These are phyloP conservation scores for Cladophialophora immunda DNA, from an alignment of 2,329 filamentous ascomycete species.

Conservation along the genomic window DNA sequence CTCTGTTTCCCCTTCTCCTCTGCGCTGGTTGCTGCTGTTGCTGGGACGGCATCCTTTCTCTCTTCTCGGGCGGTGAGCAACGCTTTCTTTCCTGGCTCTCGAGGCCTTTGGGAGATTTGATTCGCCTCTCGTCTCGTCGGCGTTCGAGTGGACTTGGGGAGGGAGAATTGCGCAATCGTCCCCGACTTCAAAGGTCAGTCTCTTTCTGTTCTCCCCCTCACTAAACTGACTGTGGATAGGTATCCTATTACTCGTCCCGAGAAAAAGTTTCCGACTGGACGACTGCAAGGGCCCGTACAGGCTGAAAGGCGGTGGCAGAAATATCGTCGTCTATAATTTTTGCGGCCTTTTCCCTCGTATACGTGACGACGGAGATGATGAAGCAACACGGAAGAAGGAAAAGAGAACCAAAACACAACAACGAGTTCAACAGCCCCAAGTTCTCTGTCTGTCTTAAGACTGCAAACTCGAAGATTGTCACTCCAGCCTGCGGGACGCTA, in stretches of 20 bases:
- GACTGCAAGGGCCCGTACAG: neutral
- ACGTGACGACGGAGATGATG: constrained; percentile 1
- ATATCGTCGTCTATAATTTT: neutral
- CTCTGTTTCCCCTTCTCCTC: neutral
- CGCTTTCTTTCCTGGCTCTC: neutral
- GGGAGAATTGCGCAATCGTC: constrained; percentile 18
- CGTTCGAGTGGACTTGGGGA: neutral
- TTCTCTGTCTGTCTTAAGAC: neutral
- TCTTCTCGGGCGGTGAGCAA: constrained; percentile 12
- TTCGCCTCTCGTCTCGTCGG: neutral
- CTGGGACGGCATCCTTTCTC: neutral
- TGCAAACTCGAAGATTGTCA: neutral
- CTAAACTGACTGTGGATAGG: neutral
- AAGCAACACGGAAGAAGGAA: neutral
- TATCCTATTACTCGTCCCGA: constrained; percentile 11
- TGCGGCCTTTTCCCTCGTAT: neutral
- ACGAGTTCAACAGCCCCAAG: neutral
- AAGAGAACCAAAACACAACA: neutral
- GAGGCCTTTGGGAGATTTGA: constrained; percentile 1
- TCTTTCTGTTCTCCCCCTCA: neutral
- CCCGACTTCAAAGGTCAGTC: neutral
- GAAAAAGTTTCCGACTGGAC: constrained; percentile 9
- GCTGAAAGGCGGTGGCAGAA: constrained; percentile 20
- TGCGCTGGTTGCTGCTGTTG: neutral
- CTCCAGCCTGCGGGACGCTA: constrained; percentile 5